A percentile compares a stretch with the other conserved stretches of the same genome.
Conservation (phyloP, 306 rosid genomes). For the Vigna mungo region DNA sequence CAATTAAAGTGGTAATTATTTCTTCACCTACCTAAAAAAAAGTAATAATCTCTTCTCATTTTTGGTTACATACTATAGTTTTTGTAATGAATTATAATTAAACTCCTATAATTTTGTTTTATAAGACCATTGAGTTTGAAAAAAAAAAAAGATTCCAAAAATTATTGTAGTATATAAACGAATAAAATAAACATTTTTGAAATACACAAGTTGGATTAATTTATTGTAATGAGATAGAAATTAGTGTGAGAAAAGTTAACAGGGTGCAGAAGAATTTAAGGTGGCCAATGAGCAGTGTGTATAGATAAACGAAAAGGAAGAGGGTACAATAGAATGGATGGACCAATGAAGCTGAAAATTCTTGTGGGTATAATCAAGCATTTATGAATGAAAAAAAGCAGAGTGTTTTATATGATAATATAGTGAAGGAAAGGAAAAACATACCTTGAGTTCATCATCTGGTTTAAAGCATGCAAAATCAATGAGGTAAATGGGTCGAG, state of each 20-base stretch:
- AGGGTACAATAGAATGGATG: not conserved
- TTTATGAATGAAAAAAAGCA: not conserved
- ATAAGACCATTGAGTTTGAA: too few species aligned
- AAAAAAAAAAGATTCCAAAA: too few species aligned
- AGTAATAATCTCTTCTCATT: not conserved
- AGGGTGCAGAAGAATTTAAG: not conserved
- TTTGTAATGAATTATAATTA: not conserved
- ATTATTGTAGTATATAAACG: too few species aligned
- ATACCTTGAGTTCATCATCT: constrained; percentile 79
- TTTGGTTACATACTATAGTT: not conserved
- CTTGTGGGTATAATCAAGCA: not conserved
- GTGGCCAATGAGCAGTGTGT: not conserved
- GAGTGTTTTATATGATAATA: too few species aligned
- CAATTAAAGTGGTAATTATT: not conserved
- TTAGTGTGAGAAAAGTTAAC: not conserved
- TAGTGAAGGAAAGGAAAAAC: not conserved
- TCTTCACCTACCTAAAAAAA: not conserved
- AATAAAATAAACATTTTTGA: too few species aligned
- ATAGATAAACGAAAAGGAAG: not conserved
- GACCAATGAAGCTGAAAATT: not conserved
- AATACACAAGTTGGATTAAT: too few species aligned
- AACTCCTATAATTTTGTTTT: not conserved
- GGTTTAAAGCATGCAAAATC: constrained; percentile 86
- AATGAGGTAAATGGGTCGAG: constrained; percentile 82
- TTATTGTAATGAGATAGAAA: too few species aligned